Evolutionary conservation across 176 grass and related monocot species (phyloP), one percentile per base, ranked within the genome.

Genomic region (Rhipidocladum racemiflorum): DNA sequence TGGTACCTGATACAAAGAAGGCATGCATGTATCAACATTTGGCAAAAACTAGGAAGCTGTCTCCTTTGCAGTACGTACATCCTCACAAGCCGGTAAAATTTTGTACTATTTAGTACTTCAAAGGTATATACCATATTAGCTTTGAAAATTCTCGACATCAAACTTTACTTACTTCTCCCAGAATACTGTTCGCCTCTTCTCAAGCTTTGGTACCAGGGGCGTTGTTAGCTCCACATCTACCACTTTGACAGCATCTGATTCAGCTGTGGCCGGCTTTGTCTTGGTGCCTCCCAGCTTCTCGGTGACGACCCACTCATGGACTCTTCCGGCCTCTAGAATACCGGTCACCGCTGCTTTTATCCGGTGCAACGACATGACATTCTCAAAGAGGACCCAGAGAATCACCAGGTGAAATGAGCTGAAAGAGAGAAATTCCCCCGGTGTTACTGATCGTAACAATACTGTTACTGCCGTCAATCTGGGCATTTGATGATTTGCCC

Each of bases 301-400:
- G 15, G 95, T 97, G 81, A 97, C 95, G 29, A 98, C 88, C 92
- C 95, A 98, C 72, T 98, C 92, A 72, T 98, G 95, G 72, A 98
- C 95, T 85, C 90, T 30, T 51, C 88, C 92, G 34, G 90, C 87
- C 21, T 94, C 95, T 4, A 97, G 75, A 57, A 97, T 63, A 59
- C 95, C 95, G 5, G 86, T 88, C 38, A 79, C 2, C 29, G 92
- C 90, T 1, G 92, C 95, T 64, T 85, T 94, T 75, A 92, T 75
- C 54, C 92, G 92, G 63, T 94, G 90, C 72, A 93, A 68, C 3
- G 95, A 92, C 92, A 97, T 97, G 32, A 93, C 95, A 86, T 97
- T 97, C 88, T 97, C 95, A 65, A 92, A 94, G 14, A 97, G 78
- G 21, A 97, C 80, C 92, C 95, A 97, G 38, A 98, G 82, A 12